Evolutionary conservation across 129 eudicot genomes (phyloP), one percentile per base, ranked within the genome.

Genomic region (Dittrichia graveolens): DNA sequence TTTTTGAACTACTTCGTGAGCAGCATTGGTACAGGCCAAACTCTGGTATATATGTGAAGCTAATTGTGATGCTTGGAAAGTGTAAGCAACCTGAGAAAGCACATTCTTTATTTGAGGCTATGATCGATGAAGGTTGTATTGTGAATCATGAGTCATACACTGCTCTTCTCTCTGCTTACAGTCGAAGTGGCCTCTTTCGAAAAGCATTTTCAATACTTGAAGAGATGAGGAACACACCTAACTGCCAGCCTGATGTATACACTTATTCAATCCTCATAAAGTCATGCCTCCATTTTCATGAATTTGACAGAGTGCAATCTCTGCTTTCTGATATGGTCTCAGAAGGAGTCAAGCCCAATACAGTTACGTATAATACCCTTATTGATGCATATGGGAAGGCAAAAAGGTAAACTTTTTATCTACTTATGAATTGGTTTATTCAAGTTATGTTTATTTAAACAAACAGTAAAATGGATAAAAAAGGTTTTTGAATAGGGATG

Each of bases 71-170:
- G 98, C 96, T 94, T 53, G 98, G 98, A 58, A 94, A 94, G 81
- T 90, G 98, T 64, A 94, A 87, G 86, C 95, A 94, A 84, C 98
- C 96, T 5, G 87, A 87, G 82, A 94, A 85, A 78, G 98, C 98
- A 14, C 85, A 77, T 41, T 78, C 83, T 12, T 74, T 94, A 11
- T 94, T 87, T 78, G 85, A 85, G 59, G 87, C 79, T 59, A 90
- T 94, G 96, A 67, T 84, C 59, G 95, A 87, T 68, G 98, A 94
- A 83, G 98, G 98, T 16, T 90, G 96, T 79, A 66, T 69, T 31
- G 85, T 79, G 61, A 85, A 83, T 72, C 89, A 73, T 69, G 98
- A 85, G 66, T 82, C 91, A 16, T 94, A 85, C 81, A 90, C 97
- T 80, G 98, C 98, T 79, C 92, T 94, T 58, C 72, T 94, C 43